A percentile compares a stretch with the other conserved stretches of the same genome.
Conservation (phyloP, 164 flowering plant genomes). For the Magnolia changhungtana region DNA sequence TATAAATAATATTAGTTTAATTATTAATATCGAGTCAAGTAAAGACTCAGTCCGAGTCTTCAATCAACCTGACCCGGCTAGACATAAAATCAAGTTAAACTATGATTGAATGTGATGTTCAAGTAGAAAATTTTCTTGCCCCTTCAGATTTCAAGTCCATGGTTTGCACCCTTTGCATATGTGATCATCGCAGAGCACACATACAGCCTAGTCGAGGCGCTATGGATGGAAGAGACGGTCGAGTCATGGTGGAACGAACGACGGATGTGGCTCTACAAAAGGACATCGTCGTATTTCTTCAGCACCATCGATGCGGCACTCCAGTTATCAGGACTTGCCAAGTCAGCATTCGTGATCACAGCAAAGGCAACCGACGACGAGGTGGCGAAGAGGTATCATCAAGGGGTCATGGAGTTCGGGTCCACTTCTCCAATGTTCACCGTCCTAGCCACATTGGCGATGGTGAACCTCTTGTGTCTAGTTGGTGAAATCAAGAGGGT, state of each 20-base stretch:
- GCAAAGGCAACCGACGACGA: conserved; percentile 55
- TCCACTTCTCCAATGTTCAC: conserved; percentile 48
- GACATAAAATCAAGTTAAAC: too few species aligned
- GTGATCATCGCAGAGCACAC: conserved; percentile 28
- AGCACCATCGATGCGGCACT: conserved; percentile 42
- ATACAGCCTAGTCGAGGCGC: conserved; percentile 41
- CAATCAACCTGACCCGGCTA: too few species aligned
- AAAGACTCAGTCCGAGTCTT: too few species aligned
- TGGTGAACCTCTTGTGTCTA: conserved; percentile 52
- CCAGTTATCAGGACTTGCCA: conserved; percentile 36
- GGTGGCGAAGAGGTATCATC: conserved; percentile 37
- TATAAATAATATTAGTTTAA: too few species aligned
- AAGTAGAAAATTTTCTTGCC: neutral
- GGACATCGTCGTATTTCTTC: conserved; percentile 53
- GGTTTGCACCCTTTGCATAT: conserved; percentile 63
- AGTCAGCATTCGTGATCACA: conserved; percentile 41
- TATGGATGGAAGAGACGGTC: conserved; percentile 41
- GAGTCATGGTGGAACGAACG: conserved; percentile 29
- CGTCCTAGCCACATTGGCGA: conserved; percentile 48
- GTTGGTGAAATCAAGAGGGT: conserved; percentile 1
- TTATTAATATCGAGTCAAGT: too few species aligned
- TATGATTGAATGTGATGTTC: conserved; percentile 22
- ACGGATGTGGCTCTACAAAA: conserved; percentile 36
- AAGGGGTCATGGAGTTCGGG: conserved; percentile 74
- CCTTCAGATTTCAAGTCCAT: conserved; percentile 37